These are phyloP conservation scores for Clonostachys sp. DNA, from an alignment of 2,329 filamentous ascomycete species.

Conservation along the genomic window DNA sequence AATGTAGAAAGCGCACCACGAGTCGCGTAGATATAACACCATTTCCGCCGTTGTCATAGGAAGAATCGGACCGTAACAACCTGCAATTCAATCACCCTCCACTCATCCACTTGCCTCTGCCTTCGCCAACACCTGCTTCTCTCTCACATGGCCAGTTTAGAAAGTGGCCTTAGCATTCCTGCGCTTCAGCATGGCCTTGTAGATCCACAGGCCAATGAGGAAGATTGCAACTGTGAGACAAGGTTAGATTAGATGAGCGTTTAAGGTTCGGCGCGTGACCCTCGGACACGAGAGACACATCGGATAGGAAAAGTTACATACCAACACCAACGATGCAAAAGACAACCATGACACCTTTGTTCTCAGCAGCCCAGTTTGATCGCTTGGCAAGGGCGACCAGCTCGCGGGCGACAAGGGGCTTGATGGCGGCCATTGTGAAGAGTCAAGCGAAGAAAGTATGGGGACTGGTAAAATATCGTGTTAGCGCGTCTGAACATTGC, in stretches of 20 bases:
- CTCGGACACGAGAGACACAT: no score
- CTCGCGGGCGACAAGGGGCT: slow-evolving; percentile 29
- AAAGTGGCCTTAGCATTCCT: slow-evolving; percentile 22
- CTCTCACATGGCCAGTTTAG: slow-evolving; percentile 5
- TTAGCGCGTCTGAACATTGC: no score
- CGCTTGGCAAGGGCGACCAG: slow-evolving; percentile 31
- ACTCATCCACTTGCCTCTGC: no score
- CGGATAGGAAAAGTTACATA: slow-evolving; percentile 11
- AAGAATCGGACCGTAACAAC: no score
- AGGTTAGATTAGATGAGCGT: slow-evolving; percentile 10
- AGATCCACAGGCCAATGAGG: slow-evolving; percentile 20
- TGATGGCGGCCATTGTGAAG: slow-evolving; percentile 35
- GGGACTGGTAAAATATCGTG: no score
- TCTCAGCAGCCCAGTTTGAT: slow-evolving; percentile 29
- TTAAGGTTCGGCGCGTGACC: not conserved
- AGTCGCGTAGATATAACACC: no score
- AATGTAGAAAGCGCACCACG: no score
- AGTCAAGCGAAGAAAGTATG: not conserved
- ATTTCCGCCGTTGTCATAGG: no score
- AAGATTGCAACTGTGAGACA: slow-evolving; percentile 20
- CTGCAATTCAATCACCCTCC: no score
- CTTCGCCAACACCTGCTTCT: slow-evolving; percentile 3
- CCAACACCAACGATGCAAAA: slow-evolving; percentile 36
- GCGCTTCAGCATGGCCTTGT: slow-evolving; percentile 22
- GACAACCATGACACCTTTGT: slow-evolving; percentile 35